Base-by-base conservation (phyloP, 1,139 yeast genomes). In the Pichia sp. region DNA sequence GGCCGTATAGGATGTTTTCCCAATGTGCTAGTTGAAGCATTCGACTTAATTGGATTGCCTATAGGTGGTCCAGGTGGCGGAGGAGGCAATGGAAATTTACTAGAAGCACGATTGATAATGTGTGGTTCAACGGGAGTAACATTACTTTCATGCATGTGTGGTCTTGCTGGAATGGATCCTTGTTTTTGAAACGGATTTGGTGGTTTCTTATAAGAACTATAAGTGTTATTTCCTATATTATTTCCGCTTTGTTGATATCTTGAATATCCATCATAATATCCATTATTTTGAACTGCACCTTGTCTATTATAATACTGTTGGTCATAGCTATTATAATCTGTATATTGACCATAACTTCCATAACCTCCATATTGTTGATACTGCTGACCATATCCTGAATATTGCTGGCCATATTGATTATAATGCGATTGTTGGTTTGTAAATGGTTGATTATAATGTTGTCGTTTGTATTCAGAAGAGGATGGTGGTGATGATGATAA, bases 141-240 rank as follows among this genome's bases (percentile, higher is more conserved):
- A 16, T 16, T 16, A 16, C 16, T 16, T 16, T 16, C 16, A 16
- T 16, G 16, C 16, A 16, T 16, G 16, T 16, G 12, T 27, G 30
- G 11, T 20, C 34, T 9, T 33, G 44, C 27, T 38, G 23, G 42
- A 25, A 24, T 43, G 27, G 39, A 38, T 24, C 20, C 24, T 24
- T 29, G 33, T 20, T 30, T 29, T 28, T 29, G 39, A 49, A 20
- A 47, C 6, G 30, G 30, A 35, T 35, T 35, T 10, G 30, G 30
- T 27, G 26, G 38, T 35, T 16, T 20, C 16, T 35, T 24, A 26
- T 35, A 26, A 3, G 30, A 27, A 16, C 25, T 27, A 35, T 35
- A 16, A 4, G 33, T 10, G 9, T 8, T 31, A 16, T 31, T 20
- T 20, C 33, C 33, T 4, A 3, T 31, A 31, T 20, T 20, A 31